A percentile compares a stretch with the other conserved stretches of the same genome.
Conservation (phyloP, 768 basidiomycete genomes). For the Mycena amicta region DNA sequence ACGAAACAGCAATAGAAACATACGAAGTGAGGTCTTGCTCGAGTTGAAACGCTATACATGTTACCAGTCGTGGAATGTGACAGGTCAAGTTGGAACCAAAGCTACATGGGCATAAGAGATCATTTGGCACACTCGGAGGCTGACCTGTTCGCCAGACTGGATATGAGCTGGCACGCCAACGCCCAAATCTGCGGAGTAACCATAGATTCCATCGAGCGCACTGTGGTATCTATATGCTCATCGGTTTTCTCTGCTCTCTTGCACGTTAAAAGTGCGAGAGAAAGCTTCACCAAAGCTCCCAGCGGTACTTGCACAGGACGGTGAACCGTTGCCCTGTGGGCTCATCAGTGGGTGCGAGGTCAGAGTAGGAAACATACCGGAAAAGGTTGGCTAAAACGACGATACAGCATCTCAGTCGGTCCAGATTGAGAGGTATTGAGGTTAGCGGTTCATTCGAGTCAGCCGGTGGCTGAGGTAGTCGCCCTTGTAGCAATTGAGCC, state of each 20-base stretch:
- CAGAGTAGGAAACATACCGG: too few relatives aligned
- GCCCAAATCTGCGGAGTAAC: slow-evolving; percentile 54
- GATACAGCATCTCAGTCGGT: slow-evolving; percentile 60
- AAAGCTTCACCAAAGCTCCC: slow-evolving; percentile 60
- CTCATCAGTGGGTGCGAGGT: too few relatives aligned
- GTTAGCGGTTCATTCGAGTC: slow-evolving; percentile 45
- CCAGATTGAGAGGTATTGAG: slow-evolving; percentile 56
- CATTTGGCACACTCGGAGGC: too few relatives aligned
- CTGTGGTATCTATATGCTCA: slow-evolving; percentile 50
- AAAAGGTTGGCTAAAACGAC: slow-evolving; percentile 57
- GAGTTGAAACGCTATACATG: slow-evolving; percentile 58
- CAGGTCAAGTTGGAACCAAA: slow-evolving; percentile 56
- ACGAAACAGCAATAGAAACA: slow-evolving; percentile 24
- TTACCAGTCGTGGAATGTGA: slow-evolving; percentile 53
- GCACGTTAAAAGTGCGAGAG: slow-evolving; percentile 51
- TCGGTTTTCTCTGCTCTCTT: slow-evolving; percentile 50
- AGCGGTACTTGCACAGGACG: slow-evolving; percentile 72
- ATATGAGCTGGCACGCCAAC: slow-evolving; percentile 54
- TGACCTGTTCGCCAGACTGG: slow-evolving; percentile 52
- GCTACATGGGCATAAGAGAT: too few relatives aligned
- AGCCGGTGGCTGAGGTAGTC: slow-evolving; percentile 11
- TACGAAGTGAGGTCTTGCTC: slow-evolving; percentile 58
- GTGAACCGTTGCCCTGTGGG: slow-evolving; percentile 47
- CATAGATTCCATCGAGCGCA: slow-evolving; percentile 57
- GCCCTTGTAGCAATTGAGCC: neutral